These are phyloP conservation scores for Aspergillus viridinutans DNA, from an alignment of 2,329 filamentous ascomycete genomes.

Conservation along the genomic window DNA sequence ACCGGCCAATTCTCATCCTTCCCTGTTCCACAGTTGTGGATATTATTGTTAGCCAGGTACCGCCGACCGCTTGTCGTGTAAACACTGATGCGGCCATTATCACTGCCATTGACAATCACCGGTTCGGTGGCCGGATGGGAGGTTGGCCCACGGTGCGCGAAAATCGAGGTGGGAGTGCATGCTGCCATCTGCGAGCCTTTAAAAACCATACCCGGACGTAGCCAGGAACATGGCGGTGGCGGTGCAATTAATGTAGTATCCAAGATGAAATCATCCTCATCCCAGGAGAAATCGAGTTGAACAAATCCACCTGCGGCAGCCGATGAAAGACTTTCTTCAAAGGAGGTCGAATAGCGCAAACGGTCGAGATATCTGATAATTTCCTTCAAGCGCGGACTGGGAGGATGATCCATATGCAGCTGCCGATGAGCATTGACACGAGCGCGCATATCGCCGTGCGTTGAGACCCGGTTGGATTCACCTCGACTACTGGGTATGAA, in stretches of 20 bases:
- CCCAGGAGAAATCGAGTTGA: conserved; percentile 49
- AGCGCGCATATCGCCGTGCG: conserved; percentile 33
- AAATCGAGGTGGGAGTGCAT: conserved; percentile 25
- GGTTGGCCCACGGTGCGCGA: conserved; percentile 27
- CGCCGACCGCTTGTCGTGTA: conserved; percentile 35
- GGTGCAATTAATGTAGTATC: conserved; percentile 50
- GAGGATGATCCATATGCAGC: conserved; percentile 31
- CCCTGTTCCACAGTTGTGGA: conserved; percentile 17
- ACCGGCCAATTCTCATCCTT: conserved; percentile 63
- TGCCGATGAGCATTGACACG: conserved; percentile 35
- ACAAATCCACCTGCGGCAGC: conserved; percentile 53
- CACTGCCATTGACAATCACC: conserved; percentile 33
- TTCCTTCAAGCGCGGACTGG: conserved; percentile 47
- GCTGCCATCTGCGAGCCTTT: conserved; percentile 59
- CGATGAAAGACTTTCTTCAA: conserved; percentile 52
- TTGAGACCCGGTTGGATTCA: conserved; percentile 25
- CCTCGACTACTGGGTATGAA: conserved; percentile 28
- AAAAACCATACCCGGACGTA: conserved; percentile 58
- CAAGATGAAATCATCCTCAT: conserved; percentile 55
- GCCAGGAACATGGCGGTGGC: conserved; percentile 56
- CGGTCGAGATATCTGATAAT: conserved; percentile 59
- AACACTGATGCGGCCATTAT: conserved; percentile 32
- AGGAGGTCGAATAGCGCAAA: conserved; percentile 50
- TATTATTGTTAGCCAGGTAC: conserved; percentile 29
- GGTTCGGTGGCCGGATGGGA: conserved; percentile 28